Percentiles rank a stretch among this genome's conserved stretches.
phyloP scores from a whole-genome alignment of 345 rosid genomes.

The Boechera retrofracta region DNA sequence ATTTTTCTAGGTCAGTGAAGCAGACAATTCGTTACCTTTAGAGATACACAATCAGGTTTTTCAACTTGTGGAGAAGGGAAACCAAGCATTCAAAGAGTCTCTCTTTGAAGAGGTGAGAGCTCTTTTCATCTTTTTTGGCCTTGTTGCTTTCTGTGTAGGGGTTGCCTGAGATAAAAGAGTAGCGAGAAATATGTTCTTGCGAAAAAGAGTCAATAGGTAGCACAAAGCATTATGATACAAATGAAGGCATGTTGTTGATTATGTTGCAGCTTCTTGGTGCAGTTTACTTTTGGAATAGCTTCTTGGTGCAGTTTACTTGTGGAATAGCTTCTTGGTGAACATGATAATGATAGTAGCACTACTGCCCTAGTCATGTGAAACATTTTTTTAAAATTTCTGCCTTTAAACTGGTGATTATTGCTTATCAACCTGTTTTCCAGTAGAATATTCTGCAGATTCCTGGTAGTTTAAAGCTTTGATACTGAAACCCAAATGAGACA shows the following conservation, averaged over 20 bases:
- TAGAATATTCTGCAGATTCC: neutral
- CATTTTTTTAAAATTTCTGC: neutral
- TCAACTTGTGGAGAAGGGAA: constrained; percentile 71
- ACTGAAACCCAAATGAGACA: constrained; percentile 13
- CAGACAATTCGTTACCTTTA: constrained; percentile 65
- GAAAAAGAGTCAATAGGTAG: neutral
- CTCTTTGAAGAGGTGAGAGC: constrained; percentile 69
- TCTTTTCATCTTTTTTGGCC: neutral
- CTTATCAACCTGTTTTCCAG: neutral
- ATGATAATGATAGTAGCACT: constrained; percentile 15
- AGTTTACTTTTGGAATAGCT: neutral
- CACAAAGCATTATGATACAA: neutral
- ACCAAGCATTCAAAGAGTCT: constrained; percentile 66
- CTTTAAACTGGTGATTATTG: neutral
- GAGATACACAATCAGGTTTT: constrained; percentile 64
- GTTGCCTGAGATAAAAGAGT: neutral
- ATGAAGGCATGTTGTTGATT: neutral
- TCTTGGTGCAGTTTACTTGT: constrained; percentile 4
- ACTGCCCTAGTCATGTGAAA: neutral
- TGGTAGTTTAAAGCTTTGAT: constrained; percentile 13
- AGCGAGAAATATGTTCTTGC: neutral
- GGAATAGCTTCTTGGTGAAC: constrained; percentile 6
- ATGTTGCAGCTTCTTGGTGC: neutral
- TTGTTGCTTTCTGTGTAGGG: neutral
- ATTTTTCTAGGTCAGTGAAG: constrained; percentile 67